These are phyloP conservation scores for Trametes pubescens DNA, from an alignment of 1,284 basidiomycete genomes.

Conservation along the genomic window DNA sequence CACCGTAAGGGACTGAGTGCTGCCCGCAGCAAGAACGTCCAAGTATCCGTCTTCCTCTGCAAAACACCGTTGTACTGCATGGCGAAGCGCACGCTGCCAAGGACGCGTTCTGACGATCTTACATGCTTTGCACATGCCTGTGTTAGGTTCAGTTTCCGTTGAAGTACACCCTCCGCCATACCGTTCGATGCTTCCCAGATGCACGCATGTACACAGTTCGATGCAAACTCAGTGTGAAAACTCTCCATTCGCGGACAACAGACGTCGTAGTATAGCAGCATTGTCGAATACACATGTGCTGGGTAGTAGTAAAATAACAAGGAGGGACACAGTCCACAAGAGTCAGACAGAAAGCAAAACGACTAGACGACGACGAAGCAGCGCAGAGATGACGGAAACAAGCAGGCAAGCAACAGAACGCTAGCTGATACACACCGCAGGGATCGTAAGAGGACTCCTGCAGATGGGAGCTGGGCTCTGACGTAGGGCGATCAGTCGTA, in stretches of 20 bases:
- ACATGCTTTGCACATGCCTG: too few relatives aligned
- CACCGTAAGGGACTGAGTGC: too few relatives aligned
- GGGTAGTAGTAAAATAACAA: conserved; percentile 26
- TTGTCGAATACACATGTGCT: conserved; percentile 28
- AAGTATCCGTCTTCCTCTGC: too few relatives aligned
- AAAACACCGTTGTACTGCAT: too few relatives aligned
- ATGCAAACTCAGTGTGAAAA: not conserved
- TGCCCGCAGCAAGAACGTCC: too few relatives aligned
- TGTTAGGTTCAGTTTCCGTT: too few relatives aligned
- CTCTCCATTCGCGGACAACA: not conserved
- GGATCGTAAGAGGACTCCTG: not conserved
- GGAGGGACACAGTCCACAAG: conserved; percentile 16
- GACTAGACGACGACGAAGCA: conserved; percentile 15
- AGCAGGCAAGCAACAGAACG: conserved; percentile 3
- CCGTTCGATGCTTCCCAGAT: too few relatives aligned
- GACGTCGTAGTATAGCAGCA: conserved; percentile 19
- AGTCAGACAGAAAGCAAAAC: conserved; percentile 20
- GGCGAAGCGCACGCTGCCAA: too few relatives aligned
- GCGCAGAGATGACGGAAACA: conserved; percentile 12
- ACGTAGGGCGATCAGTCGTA: conserved; percentile 14
- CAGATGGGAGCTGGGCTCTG: not conserved
- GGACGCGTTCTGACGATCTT: too few relatives aligned
- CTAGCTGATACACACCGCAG: conserved; percentile 10
- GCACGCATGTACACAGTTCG: too few relatives aligned
- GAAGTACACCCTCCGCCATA: too few relatives aligned